A percentile compares a stretch with the other conserved stretches of the same genome.
Evolutionary conservation across 768 basidiomycete genomes (phyloP).

Genomic region (Mycena alexandri): DNA sequence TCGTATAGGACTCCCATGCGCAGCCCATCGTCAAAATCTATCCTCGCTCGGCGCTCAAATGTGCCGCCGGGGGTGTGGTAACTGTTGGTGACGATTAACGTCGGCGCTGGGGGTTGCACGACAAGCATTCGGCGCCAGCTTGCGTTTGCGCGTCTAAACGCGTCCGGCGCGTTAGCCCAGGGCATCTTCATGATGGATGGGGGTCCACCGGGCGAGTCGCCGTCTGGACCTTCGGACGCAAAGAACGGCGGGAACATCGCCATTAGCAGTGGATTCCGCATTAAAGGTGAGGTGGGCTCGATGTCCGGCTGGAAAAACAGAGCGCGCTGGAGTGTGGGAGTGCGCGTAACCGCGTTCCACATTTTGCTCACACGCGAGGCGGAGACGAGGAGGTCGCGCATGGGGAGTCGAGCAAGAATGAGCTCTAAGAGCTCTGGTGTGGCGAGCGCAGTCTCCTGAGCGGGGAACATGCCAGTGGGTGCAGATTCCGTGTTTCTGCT

Average conservation of each 20-base stretch:
- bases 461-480: too few relatives aligned
- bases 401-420: background rate
- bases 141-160: slow-evolving; percentile 1
- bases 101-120: slow-evolving; percentile 9
- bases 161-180: background rate
- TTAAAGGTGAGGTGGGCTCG: background rate
- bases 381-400: slow-evolving; percentile 11
- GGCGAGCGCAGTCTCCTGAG: background rate
- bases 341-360: background rate
- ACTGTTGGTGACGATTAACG: background rate
- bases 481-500: too few relatives aligned
- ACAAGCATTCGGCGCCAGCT: slow-evolving; percentile 16
- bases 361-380: slow-evolving; percentile 12
- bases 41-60: too few relatives aligned
- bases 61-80: background rate
- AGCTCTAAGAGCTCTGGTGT: slow-evolving; percentile 9
- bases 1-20: background rate
- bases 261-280: background rate
- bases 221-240: background rate
- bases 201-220: background rate
- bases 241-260: slow-evolving; percentile 8
- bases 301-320: slow-evolving; percentile 8
- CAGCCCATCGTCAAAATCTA: background rate
- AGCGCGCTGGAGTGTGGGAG: slow-evolving; percentile 1
- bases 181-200: background rate